Conservation (phyloP, 768 basidiomycete genomes). For the Leccinum incarnatum region DNA sequence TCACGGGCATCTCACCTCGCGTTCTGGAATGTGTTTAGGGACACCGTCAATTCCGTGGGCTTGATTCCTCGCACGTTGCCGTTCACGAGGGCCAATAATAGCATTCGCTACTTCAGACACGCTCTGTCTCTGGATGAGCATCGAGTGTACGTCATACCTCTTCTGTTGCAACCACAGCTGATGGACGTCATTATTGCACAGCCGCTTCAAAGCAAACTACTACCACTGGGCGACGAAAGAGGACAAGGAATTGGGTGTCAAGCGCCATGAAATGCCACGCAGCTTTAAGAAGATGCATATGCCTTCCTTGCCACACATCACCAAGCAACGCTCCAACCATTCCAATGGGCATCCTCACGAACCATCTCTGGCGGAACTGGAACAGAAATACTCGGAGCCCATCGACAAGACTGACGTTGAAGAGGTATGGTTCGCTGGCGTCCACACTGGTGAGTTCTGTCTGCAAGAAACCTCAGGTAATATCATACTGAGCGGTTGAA, state of each 20-base stretch:
- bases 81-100: conserved; percentile 60
- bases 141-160: conserved; percentile 41
- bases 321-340: not conserved
- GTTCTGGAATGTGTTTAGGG: conserved; percentile 43
- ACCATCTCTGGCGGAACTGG: conserved; percentile 33
- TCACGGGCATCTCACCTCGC: not conserved
- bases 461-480: not conserved
- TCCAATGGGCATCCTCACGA: conserved; percentile 11
- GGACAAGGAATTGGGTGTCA: conserved; percentile 44
- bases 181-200: conserved; percentile 6
- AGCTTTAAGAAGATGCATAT: conserved; percentile 24
- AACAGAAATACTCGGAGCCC: conserved; percentile 37
- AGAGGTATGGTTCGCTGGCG: conserved; percentile 82
- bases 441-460: conserved; percentile 58
- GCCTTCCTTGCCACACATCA: not conserved
- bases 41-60: conserved; percentile 71
- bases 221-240: conserved; percentile 43
- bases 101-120: conserved; percentile 66
- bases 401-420: conserved; percentile 53
- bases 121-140: conserved; percentile 69
- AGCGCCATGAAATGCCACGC: conserved; percentile 49
- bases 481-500: not conserved
- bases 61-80: conserved; percentile 61
- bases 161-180: conserved; percentile 2
- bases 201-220: conserved; percentile 31